These are phyloP conservation scores for Agastache rugosa DNA, from an alignment of 257 asterid genomes.

Conservation along the genomic window DNA sequence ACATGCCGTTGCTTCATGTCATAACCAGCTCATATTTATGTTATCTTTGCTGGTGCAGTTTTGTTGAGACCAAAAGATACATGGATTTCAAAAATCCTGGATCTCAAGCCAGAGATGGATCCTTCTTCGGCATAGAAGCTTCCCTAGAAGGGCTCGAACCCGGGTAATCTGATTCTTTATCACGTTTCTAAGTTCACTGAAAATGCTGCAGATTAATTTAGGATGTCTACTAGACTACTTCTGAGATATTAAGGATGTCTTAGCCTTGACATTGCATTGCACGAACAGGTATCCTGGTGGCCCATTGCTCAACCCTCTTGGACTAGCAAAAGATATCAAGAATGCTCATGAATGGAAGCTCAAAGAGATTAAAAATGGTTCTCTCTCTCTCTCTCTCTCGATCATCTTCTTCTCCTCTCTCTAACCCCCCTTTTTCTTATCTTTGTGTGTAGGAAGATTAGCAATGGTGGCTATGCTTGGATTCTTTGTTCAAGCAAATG, in stretches of 20 bases:
- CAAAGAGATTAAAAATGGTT: conserved; percentile 92
- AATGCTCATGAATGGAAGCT: conserved; percentile 86
- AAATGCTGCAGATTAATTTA: neutral
- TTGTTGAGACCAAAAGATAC: conserved; percentile 83
- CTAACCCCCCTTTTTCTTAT: neutral
- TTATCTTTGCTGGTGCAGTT: conserved; percentile 46
- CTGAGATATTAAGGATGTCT: neutral
- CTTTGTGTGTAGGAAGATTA: conserved; percentile 58
- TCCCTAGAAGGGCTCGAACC: conserved; percentile 86
- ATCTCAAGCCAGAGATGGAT: conserved; percentile 81
- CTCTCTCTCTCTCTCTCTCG: conserved; percentile 14
- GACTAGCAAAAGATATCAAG: conserved; percentile 83
- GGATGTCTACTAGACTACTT: neutral
- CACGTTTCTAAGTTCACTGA: neutral
- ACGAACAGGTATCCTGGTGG: conserved; percentile 83
- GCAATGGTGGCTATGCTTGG: conserved; percentile 96
- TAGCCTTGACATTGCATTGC: neutral
- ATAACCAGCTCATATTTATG: neutral
- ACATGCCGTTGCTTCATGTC: neutral
- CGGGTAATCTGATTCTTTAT: conserved; percentile 53
- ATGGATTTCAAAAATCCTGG: conserved; percentile 85
- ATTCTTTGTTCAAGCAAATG: conserved; percentile 81
- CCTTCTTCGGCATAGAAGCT: conserved; percentile 86
- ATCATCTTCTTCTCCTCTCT: neutral
- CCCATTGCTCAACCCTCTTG: conserved; percentile 87